These are phyloP conservation scores for Saturnispora dispora DNA, from an alignment of 805 yeast genomes.

Conservation along the genomic window DNA sequence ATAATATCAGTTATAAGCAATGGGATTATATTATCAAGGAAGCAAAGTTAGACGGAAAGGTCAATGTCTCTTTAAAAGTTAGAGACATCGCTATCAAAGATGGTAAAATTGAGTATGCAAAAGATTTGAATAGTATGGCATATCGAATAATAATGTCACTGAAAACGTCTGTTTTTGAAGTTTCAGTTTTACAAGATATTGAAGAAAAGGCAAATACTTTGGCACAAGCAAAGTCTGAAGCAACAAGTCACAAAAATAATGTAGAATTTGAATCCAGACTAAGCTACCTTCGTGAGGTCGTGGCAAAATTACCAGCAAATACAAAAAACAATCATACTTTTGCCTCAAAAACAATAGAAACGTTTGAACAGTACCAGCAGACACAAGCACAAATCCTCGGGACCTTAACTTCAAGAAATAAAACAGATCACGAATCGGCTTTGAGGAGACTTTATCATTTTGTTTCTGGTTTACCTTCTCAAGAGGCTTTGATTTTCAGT, in stretches of 20 bases:
- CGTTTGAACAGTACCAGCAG: not conserved
- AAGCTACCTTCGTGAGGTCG: not conserved
- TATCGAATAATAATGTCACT: not conserved
- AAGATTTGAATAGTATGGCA: not conserved
- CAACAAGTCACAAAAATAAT: not conserved
- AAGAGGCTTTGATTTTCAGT: not conserved
- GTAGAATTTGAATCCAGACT: not conserved
- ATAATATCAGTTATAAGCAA: not conserved
- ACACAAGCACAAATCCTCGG: constrained; percentile 2
- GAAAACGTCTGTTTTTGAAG: not conserved
- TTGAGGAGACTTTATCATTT: not conserved
- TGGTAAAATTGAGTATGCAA: not conserved
- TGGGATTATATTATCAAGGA: not conserved
- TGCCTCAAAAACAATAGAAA: not conserved
- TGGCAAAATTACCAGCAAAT: not conserved
- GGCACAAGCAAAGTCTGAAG: not conserved
- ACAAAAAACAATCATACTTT: not conserved
- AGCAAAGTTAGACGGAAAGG: not conserved
- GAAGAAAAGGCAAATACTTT: not conserved
- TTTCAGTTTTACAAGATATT: not conserved
- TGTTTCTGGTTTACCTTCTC: constrained; percentile 2
- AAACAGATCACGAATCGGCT: not conserved
- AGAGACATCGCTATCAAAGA: not conserved
- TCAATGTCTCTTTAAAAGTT: not conserved
- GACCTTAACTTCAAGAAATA: constrained; percentile 2